These are phyloP conservation scores for Calcarisporium arbuscula DNA, from an alignment of 2,329 filamentous ascomycete species.

Conservation along the genomic window DNA sequence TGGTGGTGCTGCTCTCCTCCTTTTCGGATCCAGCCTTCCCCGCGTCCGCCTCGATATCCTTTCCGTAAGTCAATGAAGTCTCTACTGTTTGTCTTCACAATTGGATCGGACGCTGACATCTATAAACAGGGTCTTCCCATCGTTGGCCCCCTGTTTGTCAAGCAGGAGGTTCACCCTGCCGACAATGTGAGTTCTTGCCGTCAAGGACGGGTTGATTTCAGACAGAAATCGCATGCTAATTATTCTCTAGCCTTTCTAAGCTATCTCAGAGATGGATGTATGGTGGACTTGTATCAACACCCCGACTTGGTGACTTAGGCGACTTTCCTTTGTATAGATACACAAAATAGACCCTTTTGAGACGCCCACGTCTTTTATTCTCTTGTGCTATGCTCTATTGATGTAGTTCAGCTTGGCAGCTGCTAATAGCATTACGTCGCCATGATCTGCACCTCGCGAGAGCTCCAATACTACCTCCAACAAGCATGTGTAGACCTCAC, in stretches of 20 bases:
- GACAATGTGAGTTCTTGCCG: slow-evolving; percentile 49
- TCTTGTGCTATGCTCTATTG: too few relatives aligned
- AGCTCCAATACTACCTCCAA: too few relatives aligned
- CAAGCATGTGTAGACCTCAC: too few relatives aligned
- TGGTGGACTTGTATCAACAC: slow-evolving; percentile 21
- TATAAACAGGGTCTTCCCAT: too few relatives aligned
- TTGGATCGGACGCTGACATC: slow-evolving; percentile 15
- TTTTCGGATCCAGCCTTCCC: slow-evolving; percentile 57
- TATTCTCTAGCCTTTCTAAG: slow-evolving; percentile 33
- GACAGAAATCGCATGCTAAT: slow-evolving; percentile 15
- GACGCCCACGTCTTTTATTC: too few relatives aligned
- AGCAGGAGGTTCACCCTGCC: slow-evolving; percentile 49
- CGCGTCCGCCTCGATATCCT: slow-evolving; percentile 54
- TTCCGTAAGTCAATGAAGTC: slow-evolving; percentile 38
- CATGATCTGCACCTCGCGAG: too few relatives aligned
- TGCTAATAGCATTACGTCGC: too few relatives aligned
- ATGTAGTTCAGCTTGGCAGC: too few relatives aligned
- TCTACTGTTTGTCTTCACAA: too few relatives aligned
- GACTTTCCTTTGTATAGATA: slow-evolving; percentile 31
- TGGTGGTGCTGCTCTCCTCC: slow-evolving; percentile 51
- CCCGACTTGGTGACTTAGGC: slow-evolving; percentile 14
- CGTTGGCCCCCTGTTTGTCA: slow-evolving; percentile 43
- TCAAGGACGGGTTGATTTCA: background rate
- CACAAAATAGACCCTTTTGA: slow-evolving; percentile 28
- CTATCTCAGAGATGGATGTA: slow-evolving; percentile 1